A percentile compares a stretch with the other conserved stretches of the same genome.
phyloP scores from a whole-genome alignment of 2,329 filamentous ascomycete species.

The Pezicula carpinea region DNA sequence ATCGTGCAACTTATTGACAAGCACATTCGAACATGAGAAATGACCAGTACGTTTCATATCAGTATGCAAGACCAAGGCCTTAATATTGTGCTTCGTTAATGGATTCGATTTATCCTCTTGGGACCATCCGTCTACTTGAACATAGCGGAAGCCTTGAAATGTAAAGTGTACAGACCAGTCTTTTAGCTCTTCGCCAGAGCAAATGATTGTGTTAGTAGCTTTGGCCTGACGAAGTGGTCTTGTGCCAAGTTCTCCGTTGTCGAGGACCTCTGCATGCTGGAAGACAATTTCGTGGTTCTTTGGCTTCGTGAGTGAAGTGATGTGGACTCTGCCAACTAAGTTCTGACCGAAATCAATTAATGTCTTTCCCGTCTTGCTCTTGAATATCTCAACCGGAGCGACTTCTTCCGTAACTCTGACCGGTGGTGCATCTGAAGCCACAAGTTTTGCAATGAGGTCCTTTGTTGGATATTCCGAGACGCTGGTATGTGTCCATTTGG shows the following conservation, averaged over 20 bases:
- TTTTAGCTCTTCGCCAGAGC: conserved; percentile 29
- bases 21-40: conserved; percentile 7
- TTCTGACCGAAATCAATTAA: conserved; percentile 41
- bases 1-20: conserved; percentile 37
- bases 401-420: conserved; percentile 33
- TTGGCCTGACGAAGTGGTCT: conserved; percentile 33
- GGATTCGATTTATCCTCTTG: neutral
- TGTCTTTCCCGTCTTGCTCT: conserved; percentile 30
- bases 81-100: conserved; percentile 4
- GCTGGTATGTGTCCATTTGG: neutral
- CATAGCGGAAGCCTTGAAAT: conserved; percentile 41
- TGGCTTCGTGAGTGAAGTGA: conserved; percentile 36
- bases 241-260: conserved; percentile 33
- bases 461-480: neutral
- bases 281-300: conserved; percentile 36
- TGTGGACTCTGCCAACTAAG: conserved; percentile 33
- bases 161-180: conserved; percentile 35
- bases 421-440: conserved; percentile 39
- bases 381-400: conserved; percentile 28
- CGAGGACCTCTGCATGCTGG: conserved; percentile 36
- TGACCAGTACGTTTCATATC: conserved; percentile 5
- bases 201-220: conserved; percentile 30
- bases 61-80: neutral
- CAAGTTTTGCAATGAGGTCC: conserved; percentile 21
- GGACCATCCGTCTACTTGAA: conserved; percentile 4